These are phyloP conservation scores for Colletotrichum australisinense DNA, from an alignment of 2,329 filamentous ascomycete species.

Conservation along the genomic window DNA sequence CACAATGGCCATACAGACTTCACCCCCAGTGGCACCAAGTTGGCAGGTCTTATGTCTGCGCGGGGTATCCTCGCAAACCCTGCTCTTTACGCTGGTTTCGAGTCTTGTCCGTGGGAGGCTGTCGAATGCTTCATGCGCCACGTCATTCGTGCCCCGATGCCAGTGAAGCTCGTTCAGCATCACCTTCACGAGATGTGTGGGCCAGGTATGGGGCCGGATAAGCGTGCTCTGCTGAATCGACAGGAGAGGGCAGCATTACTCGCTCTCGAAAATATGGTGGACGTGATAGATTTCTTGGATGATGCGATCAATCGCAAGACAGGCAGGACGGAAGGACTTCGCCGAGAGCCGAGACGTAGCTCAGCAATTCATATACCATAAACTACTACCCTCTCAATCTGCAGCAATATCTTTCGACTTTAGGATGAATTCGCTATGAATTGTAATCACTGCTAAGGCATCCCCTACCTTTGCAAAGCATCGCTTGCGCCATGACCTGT, in stretches of 20 bases:
- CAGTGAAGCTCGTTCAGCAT: conserved; percentile 72
- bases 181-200: conserved; percentile 76
- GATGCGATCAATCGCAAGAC: conserved; percentile 52
- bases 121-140: conserved; percentile 72
- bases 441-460: conserved; percentile 12
- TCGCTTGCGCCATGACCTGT: conserved; percentile 20
- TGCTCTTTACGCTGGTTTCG: conserved; percentile 69
- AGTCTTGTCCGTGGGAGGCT: conserved; percentile 70
- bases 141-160: conserved; percentile 67
- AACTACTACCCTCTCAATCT: background rate
- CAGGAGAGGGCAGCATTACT: conserved; percentile 65
- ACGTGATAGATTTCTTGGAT: conserved; percentile 71
- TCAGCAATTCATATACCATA: conserved; percentile 10
- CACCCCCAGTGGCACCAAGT: conserved; percentile 57
- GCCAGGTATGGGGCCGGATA: conserved; percentile 65
- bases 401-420: background rate
- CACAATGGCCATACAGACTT: conserved; percentile 20
- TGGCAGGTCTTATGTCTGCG: conserved; percentile 77
- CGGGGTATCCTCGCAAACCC: conserved; percentile 76
- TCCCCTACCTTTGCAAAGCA: conserved; percentile 11
- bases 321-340: conserved; percentile 29
- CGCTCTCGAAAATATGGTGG: conserved; percentile 63
- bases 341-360: conserved; percentile 18
- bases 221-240: conserved; percentile 64
- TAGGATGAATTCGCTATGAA: conserved; percentile 10